Base-by-base conservation (phyloP, 2,329 filamentous ascomycete species). In the Hypoxylon sp. region DNA sequence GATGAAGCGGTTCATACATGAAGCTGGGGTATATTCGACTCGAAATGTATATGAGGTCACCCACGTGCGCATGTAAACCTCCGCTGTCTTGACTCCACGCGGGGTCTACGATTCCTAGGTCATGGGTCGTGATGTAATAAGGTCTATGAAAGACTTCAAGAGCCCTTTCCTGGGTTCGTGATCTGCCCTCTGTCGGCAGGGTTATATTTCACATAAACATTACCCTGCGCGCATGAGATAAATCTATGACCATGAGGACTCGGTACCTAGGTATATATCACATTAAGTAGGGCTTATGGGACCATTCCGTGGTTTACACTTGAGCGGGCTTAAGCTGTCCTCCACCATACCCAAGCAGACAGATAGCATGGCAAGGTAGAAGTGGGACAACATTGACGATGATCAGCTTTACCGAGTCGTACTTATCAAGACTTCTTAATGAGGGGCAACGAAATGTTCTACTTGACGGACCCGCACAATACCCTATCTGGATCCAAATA, bases 331-430 rank as follows among this genome's bases (percentile, higher is more conserved):
- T n/a, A n/a, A n/a, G n/a, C n/a, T n/a, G n/a, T n/a, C n/a, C n/a
- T n/a, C n/a, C n/a, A n/a, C n/a, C n/a, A n/a, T n/a, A n/a, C n/a
- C n/a, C n/a, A n/a, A n/a, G n/a, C 43, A 35, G 11, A 17, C 4
- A n/a, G 45, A 46, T 46, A 38, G 46, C 23, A 38, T 11, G 3
- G 35, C 18, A 37, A 27, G 26, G 7, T 10, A 26, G 43, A 43
- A 27, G 46, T 24, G 31, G 24, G 21, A 3, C 2, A 43, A 23
- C 18, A 13, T 38, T n/a, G 20, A 48, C n/a, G 59, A 45, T 40
- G 48, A 59, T 59, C 55, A 8, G 33, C 51, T 54, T 59, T 33
- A 62, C 59, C 59, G 59, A 62, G 23, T n/a, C 38, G 15, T 27
- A 29, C 26, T 41, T 24, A 33, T 26, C 18, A 13, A 41, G 11